Base-by-base conservation (phyloP, 1,284 basidiomycete genomes). In the Rhodotorula sp. region DNA sequence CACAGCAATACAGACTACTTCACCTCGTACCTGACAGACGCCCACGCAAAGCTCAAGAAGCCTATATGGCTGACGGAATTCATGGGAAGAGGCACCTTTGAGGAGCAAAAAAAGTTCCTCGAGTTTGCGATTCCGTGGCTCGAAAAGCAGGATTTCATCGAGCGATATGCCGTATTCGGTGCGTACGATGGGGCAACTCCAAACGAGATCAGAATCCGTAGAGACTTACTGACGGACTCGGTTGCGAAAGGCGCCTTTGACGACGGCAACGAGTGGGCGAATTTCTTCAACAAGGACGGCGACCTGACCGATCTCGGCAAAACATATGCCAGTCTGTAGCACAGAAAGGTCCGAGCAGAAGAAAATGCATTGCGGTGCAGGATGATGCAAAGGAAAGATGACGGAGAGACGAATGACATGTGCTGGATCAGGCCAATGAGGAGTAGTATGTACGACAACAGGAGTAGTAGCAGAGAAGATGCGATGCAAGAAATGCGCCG, bases 31-130 rank as follows among this genome's bases (percentile, higher is more conserved):
- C 49, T 74, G 3, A 56, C 60, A 15, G 56, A 69, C 5, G 54
- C 70, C 43, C 49, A 62, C 54, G n/a, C 46, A 7, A 34, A 60
- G 23, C 58, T 74, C 0, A 26, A 51, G n/a, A 69, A 71, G 54
- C 69, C 69, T 0, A 69, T 74, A 21, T 74, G 72, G 72, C 39
- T 71, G 3, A 68, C 70, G 15, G 68, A 72, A 70, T 74, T 67
- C 65, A 69, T 69, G 67, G 69, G 73, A 1, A 64, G 63, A 0
- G 73, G 73, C 16, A 54, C 62, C 1, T 26, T 65, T 3, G 56
- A 34, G 3, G 64, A 69, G 3, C 73, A 71, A 20, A 59, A 29
- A 26, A 47, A 58, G 0, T 69, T 74, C 26, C n/a, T 74, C 20
- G 10, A 59, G 29, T 51, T 62, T 5, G 62, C 70, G 1, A 70